A percentile compares a stretch with the other conserved stretches of the same genome.
These are phyloP conservation scores for Exobasidium cylindrosporum DNA, from an alignment of 1,284 basidiomycete species.

Conservation along the genomic window DNA sequence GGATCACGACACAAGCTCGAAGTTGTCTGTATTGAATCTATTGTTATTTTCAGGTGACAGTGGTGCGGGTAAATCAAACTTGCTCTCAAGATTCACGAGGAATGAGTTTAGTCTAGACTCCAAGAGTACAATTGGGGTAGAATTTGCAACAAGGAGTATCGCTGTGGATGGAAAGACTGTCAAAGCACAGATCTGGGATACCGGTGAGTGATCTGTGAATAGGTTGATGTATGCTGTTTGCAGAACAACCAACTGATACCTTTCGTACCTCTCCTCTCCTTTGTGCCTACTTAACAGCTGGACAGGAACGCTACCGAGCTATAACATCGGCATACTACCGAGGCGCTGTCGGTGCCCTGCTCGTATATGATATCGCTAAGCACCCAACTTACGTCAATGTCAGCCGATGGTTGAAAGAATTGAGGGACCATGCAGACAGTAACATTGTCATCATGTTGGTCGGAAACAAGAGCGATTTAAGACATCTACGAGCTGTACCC, in stretches of 20 bases:
- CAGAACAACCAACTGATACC: too few relatives aligned
- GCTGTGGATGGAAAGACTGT: slow-evolving; percentile 93
- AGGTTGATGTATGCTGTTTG: too few relatives aligned
- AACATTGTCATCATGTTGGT: slow-evolving; percentile 61
- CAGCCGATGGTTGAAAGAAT: slow-evolving; percentile 95
- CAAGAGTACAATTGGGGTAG: slow-evolving; percentile 92
- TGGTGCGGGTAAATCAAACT: slow-evolving; percentile 88
- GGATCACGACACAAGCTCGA: too few relatives aligned
- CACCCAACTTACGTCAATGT: slow-evolving; percentile 95
- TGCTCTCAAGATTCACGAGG: slow-evolving; percentile 72
- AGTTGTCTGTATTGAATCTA: slow-evolving; percentile 9
- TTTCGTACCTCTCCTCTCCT: slow-evolving; percentile 2
- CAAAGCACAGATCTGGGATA: slow-evolving; percentile 99
- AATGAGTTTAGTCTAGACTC: slow-evolving; percentile 99
- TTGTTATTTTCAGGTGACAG: slow-evolving; percentile 99
- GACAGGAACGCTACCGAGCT: slow-evolving; percentile 96
- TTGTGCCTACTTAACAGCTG: slow-evolving; percentile 63
- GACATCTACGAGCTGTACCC: slow-evolving; percentile 90
- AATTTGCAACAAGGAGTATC: slow-evolving; percentile 95
- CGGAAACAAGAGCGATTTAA: slow-evolving; percentile 87
- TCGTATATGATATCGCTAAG: slow-evolving; percentile 63
- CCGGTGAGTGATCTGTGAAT: too few relatives aligned
- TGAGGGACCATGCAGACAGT: slow-evolving; percentile 64
- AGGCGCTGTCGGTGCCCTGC: slow-evolving; percentile 73
- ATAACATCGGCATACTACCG: slow-evolving; percentile 97